Conservation (phyloP, 2,329 filamentous ascomycete species). For the Dactylellina parvicollis region DNA sequence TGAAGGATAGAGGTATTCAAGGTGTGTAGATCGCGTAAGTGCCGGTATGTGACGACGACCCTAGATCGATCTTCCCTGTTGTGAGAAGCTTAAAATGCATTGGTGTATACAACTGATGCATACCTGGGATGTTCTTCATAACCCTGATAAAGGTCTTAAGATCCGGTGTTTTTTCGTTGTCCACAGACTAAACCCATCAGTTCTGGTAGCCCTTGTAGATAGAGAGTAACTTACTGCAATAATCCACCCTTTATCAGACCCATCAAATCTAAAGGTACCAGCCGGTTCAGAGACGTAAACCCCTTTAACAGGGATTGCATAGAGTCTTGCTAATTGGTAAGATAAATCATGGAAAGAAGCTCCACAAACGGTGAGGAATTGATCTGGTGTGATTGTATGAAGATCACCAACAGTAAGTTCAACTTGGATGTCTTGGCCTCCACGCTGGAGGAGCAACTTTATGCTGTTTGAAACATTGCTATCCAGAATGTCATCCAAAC, state of each 20-base stretch:
- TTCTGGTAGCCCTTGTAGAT: neutral
- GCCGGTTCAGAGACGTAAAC: conserved; percentile 95
- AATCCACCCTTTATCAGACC: conserved; percentile 88
- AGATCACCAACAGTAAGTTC: conserved; percentile 87
- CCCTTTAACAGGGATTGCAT: conserved; percentile 89
- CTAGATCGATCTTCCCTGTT: conserved; percentile 70
- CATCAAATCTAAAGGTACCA: conserved; percentile 91
- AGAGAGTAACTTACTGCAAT: conserved; percentile 65
- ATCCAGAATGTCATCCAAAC: conserved; percentile 89
- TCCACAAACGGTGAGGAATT: conserved; percentile 92
- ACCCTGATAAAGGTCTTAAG: conserved; percentile 89
- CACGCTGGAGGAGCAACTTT: conserved; percentile 83
- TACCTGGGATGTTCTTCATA: conserved; percentile 84
- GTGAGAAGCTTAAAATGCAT: conserved; percentile 8
- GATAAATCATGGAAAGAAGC: conserved; percentile 96
- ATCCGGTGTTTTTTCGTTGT: conserved; percentile 89
- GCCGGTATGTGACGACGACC: conserved; percentile 94
- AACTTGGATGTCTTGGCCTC: conserved; percentile 85
- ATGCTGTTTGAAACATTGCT: conserved; percentile 83
- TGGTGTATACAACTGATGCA: conserved; percentile 57
- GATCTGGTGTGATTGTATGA: conserved; percentile 92
- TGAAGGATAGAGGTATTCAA: conserved; percentile 91
- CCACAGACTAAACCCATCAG: conserved; percentile 71
- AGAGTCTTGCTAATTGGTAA: conserved; percentile 96
- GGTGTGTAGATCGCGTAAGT: conserved; percentile 92